Base-by-base conservation (phyloP, 2,329 filamentous ascomycete species). In the Westerdykella aurantiaca region DNA sequence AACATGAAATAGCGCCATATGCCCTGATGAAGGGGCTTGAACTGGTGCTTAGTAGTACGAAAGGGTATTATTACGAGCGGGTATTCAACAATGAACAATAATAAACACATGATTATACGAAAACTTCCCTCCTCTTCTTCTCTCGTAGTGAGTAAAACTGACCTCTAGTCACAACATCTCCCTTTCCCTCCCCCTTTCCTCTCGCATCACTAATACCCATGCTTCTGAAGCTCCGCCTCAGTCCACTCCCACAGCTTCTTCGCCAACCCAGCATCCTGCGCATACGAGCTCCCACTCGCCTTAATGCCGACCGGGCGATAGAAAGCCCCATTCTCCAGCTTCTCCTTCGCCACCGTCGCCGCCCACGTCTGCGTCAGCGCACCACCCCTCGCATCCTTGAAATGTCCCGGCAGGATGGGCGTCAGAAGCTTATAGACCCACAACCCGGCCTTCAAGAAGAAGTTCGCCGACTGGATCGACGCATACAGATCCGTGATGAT, bases 401-500 rank as follows among this genome's bases (percentile, higher is more conserved):
- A 63, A 48, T 64, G 58, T 1, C 61, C 63, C 1, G 64, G 64
- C 35, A 67, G 40, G 9, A 61, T 23, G 14, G 49, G 34, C 0
- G 46, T 52, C 2, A 68, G 18, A 1, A 55, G 13, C 1, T 50
- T 44, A 33, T 61, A 63, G 2, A 65, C n/a, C 55, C 52, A 60
- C 7, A 64, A 9, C 0, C 51, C 53, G 1, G 55, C 42, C 34
- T 51, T 56, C 31, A 65, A 7, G 6, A 69, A 44, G 4, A 52
- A 31, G 18, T 60, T 64, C 1, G 48, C 40, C n/a, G n/a, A n/a
- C 33, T 49, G 44, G n/a, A 63, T 21, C 1, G 44, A 42, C 2
- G 51, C 46, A 31, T 60, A 70, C n/a, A 76, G 47, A 23, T 73
- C 69, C 1, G 74, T 75, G 13, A 66, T 45, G 14, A 77, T 71